Base-by-base conservation (phyloP, 1,139 yeast species). In the Chernovozyma aurita region DNA sequence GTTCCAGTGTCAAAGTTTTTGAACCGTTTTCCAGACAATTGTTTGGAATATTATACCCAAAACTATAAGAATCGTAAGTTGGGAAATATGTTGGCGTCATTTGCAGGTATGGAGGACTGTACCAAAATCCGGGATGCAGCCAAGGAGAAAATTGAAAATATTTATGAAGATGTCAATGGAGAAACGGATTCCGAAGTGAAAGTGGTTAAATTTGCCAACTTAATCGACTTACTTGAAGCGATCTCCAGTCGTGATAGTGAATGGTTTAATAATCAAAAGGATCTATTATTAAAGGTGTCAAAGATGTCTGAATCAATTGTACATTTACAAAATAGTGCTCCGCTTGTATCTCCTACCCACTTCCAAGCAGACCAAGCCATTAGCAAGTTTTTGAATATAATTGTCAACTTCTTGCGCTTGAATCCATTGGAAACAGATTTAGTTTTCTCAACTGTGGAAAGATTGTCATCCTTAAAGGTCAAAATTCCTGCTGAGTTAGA, bases 1-100 rank as follows among this genome's bases (percentile, higher is more conserved):
- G 73, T 70, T n/a, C 97, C 98, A 3, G 77, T 92, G 35, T 92
- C 95, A 4, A 85, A 84, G 53, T 94, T 85, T 52, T 67, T 92
- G 61, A 80, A 88, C 56, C 68, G 96, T 42, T 92, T 90, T 58
- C 78, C 95, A 3, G 77, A 73, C 22, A 85, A 90, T 45, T 76
- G 95, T 3, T 68, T 81, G 42, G 78, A 77, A 28, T 87, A 81
- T 53, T 88, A 85, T 60, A 63, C 76, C 33, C 75, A 75, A 16
- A 82, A 84, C 48, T 73, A 84, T 54, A 74, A 78, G 31, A 79
- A 80, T 39, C 71, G 95, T 40, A 76, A 78, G 35, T 65, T 80
- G 49, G 95, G 95, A 4, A 69, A 65, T 42, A 78, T 66, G 72
- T 73, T 72, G 57, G 79, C 86, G 0, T 77, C 76, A 37, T 79